Conservation (phyloP, 257 asterid genomes). For the Echites panduratus region DNA sequence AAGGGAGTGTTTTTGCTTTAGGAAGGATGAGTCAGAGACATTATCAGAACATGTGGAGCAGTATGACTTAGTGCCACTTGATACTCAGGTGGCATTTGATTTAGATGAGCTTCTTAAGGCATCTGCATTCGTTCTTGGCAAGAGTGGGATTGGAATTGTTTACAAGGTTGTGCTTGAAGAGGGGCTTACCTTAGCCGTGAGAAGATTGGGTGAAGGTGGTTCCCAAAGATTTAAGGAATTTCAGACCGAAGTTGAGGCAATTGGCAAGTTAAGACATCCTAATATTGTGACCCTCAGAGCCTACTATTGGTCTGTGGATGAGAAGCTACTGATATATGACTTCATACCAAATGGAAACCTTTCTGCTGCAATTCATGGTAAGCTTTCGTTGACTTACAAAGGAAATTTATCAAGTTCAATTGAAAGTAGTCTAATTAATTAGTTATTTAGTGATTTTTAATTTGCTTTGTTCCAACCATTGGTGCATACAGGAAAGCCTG, state of each 20-base stretch:
- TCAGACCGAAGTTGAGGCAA: slow-evolving; percentile 81
- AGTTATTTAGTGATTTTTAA: background rate
- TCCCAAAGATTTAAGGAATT: slow-evolving; percentile 85
- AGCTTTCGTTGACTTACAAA: slow-evolving; percentile 11
- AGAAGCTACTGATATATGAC: slow-evolving; percentile 79
- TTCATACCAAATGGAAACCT: slow-evolving; percentile 82
- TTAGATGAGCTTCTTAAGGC: slow-evolving; percentile 88
- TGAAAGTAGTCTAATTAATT: background rate
- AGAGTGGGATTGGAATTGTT: slow-evolving; percentile 85
- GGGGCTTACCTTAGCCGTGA: slow-evolving; percentile 70
- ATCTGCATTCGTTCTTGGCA: slow-evolving; percentile 86
- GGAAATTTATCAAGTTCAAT: background rate
- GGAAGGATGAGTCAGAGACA: slow-evolving; percentile 75
- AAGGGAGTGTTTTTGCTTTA: slow-evolving; percentile 65
- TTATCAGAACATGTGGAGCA: slow-evolving; percentile 71
- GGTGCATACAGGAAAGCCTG: slow-evolving; percentile 56
- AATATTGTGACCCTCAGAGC: slow-evolving; percentile 71
- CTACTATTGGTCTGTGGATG: slow-evolving; percentile 92
- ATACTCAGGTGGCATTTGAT: slow-evolving; percentile 64
- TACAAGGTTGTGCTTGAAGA: slow-evolving; percentile 91
- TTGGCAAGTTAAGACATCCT: slow-evolving; percentile 83
- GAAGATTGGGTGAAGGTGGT: slow-evolving; percentile 93
- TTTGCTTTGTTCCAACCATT: background rate
- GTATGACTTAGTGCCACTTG: slow-evolving; percentile 64
- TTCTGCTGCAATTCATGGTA: slow-evolving; percentile 71